phyloP scores from a whole-genome alignment of 1,284 basidiomycete species.

The Cutaneotrichosporon sp. region DNA sequence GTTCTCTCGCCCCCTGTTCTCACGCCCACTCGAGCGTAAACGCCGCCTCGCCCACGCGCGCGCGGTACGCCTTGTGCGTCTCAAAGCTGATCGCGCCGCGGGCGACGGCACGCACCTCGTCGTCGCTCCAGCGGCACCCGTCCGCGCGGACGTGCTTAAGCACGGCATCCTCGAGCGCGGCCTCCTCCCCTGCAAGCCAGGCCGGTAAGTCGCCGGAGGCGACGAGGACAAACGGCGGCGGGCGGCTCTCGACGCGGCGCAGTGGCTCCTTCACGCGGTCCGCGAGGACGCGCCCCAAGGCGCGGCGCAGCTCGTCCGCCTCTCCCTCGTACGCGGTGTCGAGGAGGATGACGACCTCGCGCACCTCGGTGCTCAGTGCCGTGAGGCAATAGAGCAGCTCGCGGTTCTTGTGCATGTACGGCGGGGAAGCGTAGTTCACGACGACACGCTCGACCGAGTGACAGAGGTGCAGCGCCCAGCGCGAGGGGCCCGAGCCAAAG shows the following conservation, averaged over 20 bases:
- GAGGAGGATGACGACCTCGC: slow-evolving; percentile 6
- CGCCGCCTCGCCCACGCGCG: background rate
- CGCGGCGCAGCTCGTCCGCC: background rate
- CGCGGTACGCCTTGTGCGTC: background rate
- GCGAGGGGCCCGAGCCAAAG: background rate
- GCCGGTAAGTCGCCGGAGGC: background rate
- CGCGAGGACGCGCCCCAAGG: background rate
- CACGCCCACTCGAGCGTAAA: background rate
- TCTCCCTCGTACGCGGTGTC: background rate
- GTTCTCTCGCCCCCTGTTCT: background rate
- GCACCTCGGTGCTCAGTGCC: background rate
- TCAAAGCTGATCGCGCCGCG: background rate
- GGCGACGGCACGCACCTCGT: background rate
- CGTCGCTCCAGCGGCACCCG: slow-evolving; percentile 1
- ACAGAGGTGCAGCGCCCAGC: slow-evolving; percentile 3
- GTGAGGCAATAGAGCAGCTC: slow-evolving; percentile 1
- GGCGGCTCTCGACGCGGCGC: background rate
- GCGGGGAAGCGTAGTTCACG: background rate
- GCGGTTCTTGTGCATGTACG: background rate
- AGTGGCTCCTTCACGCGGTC: background rate
- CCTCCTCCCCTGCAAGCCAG: background rate
- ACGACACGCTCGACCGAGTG: slow-evolving; percentile 3
- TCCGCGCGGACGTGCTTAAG: background rate
- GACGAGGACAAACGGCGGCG: background rate
- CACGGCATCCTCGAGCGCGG: background rate